Evolutionary conservation across 179 eudicot genomes (phyloP).

Genomic region (Dionaea muscipula): DNA sequence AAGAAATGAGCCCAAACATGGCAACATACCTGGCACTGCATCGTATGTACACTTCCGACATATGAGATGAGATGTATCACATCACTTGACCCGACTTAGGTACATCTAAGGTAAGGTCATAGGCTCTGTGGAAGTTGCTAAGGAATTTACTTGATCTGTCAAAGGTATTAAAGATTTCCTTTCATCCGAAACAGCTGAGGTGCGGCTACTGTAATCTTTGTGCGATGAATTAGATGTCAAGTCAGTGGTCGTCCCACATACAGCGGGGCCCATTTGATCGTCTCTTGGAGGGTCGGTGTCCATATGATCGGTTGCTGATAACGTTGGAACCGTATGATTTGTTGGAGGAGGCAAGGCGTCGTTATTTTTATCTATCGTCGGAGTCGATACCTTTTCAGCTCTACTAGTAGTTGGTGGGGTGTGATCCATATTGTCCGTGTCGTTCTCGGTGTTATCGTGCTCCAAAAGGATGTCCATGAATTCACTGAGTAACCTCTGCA

Average conservation of each 20-base stretch:
- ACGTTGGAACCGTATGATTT: neutral
- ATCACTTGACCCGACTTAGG: slow-evolving; percentile 16
- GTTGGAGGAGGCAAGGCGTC: slow-evolving; percentile 7
- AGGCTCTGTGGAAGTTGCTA: slow-evolving; percentile 8
- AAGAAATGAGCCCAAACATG: no score
- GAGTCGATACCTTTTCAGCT: slow-evolving; percentile 7
- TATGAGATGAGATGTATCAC: no score
- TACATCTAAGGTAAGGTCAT: slow-evolving; percentile 8
- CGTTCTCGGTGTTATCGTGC: slow-evolving; percentile 33
- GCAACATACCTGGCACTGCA: no score
- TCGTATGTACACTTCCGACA: no score
- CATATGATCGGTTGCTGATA: slow-evolving; percentile 17
- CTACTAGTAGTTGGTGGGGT: slow-evolving; percentile 3
- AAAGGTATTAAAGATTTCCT: slow-evolving; percentile 7
- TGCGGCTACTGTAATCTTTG: slow-evolving; percentile 7
- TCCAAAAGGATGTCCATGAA: slow-evolving; percentile 94
- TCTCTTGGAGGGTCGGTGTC: slow-evolving; percentile 10
- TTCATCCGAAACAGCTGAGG: slow-evolving; percentile 7
- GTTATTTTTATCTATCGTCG: slow-evolving; percentile 5
- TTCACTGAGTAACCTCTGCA: slow-evolving; percentile 80
- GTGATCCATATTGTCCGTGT: slow-evolving; percentile 14
- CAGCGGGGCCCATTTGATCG: slow-evolving; percentile 16
- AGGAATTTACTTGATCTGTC: slow-evolving; percentile 13
- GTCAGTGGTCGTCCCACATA: slow-evolving; percentile 10
- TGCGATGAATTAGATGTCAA: slow-evolving; percentile 1